Base-by-base conservation (phyloP, 2,329 filamentous ascomycete species). In the Dactylella cylindrospora region DNA sequence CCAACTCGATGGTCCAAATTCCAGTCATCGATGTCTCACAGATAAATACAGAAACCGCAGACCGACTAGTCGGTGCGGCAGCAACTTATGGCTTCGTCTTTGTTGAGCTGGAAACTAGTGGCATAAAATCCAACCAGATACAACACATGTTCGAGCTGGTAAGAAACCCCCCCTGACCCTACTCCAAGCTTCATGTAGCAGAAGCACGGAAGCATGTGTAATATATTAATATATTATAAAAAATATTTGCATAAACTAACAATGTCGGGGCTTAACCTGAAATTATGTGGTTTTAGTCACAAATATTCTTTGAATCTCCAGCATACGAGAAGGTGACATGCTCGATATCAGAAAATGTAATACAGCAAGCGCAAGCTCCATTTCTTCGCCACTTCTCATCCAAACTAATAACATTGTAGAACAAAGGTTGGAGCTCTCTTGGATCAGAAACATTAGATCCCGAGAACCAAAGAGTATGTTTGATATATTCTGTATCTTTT, bases 381-480 rank as follows among this genome's bases (percentile, higher is more conserved):
- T 10, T 15, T 28, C 3, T 39, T 29, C 7, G 3, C 3, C 8
- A 31, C 15, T 45, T 20, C 25, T 23, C 10, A 20, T 45, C 3
- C 41, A 19, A 45, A 32, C 5, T 3, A 3, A 22, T 23, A 33
- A 19, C n/a, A 9, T 36, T 45, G 35, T 64, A 93, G 76, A 97
- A 97, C 70, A 82, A 84, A 33, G 93, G 91, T 59, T 98, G 90
- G 90, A 82, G 86, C 1, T 83, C 83, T 12, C 90, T 95, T 86
- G 86, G 91, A 69, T 82, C 83, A 9, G 91, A 98, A 74, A 91
- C 85, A 0, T 76, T 97, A 8, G 91, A 97, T 71, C 89, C 90
- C 2, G 82, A 84, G 67, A 83, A 84, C 52, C 90, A 96, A 72
- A 82, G 84, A 73, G 87, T 86, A 77, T 69, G 74, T 71, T 12